These are phyloP conservation scores for Lasiodiplodia sp. DNA, from an alignment of 2,329 filamentous ascomycete species.

Conservation along the genomic window DNA sequence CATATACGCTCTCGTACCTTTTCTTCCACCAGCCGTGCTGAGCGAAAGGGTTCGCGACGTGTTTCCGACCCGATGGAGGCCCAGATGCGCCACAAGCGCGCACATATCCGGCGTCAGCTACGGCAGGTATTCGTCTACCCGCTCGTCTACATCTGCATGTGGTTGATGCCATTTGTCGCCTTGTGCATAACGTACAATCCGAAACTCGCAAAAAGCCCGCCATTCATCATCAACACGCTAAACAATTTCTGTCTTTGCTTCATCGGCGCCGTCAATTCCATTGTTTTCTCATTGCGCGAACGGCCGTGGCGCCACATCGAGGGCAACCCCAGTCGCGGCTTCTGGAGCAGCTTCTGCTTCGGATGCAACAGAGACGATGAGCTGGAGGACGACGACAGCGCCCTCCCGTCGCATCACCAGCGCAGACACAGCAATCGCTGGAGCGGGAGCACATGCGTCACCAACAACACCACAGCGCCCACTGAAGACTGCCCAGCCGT, in stretches of 20 bases:
- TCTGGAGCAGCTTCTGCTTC: slow-evolving; percentile 43
- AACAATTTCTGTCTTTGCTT: slow-evolving; percentile 66
- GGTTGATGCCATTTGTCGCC: slow-evolving; percentile 73
- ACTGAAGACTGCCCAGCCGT: background rate
- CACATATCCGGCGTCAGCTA: slow-evolving; percentile 71
- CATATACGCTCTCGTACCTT: slow-evolving; percentile 8
- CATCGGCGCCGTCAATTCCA: slow-evolving; percentile 73
- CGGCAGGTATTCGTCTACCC: slow-evolving; percentile 80
- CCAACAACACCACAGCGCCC: background rate
- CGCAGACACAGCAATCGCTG: background rate
- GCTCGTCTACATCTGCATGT: slow-evolving; percentile 73
- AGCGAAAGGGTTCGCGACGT: background rate
- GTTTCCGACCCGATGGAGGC: slow-evolving; percentile 2
- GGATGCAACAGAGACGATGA: background rate
- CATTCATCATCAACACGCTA: slow-evolving; percentile 64
- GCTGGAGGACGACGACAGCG: background rate
- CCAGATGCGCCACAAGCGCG: slow-evolving; percentile 46
- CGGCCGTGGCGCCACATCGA: slow-evolving; percentile 71
- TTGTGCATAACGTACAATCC: slow-evolving; percentile 69
- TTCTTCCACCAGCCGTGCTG: background rate
- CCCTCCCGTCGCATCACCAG: too few relatives aligned
- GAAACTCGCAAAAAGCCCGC: slow-evolving; percentile 57
- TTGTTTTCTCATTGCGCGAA: slow-evolving; percentile 73
- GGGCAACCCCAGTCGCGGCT: slow-evolving; percentile 51
- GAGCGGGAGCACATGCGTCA: slow-evolving; percentile 5